Evolutionary conservation across 441 rosid genomes (phyloP).

Genomic region (Hura crepitans): DNA sequence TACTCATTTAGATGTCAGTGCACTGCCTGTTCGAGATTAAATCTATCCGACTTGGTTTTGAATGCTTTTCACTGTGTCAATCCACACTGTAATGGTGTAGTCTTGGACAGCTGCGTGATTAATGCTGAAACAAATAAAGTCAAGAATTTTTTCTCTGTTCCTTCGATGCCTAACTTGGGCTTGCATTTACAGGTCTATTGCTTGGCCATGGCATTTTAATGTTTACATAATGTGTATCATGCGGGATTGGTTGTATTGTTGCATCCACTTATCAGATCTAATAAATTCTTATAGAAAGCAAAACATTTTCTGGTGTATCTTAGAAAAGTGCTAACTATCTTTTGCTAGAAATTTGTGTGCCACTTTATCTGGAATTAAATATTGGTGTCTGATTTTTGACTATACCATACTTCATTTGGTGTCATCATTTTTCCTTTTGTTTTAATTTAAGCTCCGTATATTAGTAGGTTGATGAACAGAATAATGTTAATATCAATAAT

Average conservation of each 20-base stretch:
- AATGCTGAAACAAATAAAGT: conserved; percentile 40
- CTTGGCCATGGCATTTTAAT: conserved; percentile 12
- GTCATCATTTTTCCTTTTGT: not conserved
- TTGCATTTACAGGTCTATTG: conserved; percentile 42
- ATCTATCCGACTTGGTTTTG: conserved; percentile 63
- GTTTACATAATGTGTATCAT: conserved; percentile 2
- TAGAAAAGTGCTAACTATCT: not conserved
- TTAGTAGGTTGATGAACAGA: conserved; percentile 36
- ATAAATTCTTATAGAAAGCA: not conserved
- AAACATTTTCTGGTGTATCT: not conserved
- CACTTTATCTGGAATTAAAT: not conserved
- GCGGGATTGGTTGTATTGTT: conserved; percentile 12
- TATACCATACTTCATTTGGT: not conserved
- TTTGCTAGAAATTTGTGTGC: not conserved
- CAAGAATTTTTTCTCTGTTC: conserved; percentile 21
- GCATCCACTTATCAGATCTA: conserved; percentile 6
- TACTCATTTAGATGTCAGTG: conserved; percentile 73
- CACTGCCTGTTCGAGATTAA: conserved; percentile 57
- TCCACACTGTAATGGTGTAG: conserved; percentile 58
- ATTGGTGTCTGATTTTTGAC: not conserved
- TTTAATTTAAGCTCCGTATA: not conserved
- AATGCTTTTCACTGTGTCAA: conserved; percentile 60
- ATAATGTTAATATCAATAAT: conserved; percentile 31
- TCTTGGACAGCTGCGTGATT: conserved; percentile 41
- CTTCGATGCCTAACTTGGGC: conserved; percentile 26